Conservation (phyloP, 768 basidiomycete genomes). For the Agrocybe chaxingu region DNA sequence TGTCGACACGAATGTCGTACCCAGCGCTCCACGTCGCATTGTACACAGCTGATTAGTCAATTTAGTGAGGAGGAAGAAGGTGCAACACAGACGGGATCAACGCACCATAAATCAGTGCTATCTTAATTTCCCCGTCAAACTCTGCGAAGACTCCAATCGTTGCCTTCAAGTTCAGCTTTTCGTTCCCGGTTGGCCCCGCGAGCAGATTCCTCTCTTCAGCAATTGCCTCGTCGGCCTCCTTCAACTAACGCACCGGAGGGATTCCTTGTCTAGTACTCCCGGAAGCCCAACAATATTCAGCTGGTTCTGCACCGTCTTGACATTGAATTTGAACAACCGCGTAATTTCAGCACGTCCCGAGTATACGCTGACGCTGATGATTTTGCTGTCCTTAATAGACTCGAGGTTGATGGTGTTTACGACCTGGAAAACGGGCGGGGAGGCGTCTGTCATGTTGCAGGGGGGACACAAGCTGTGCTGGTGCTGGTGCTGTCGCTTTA, state of each 20-base stretch:
- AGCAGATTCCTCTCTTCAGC: conserved; percentile 19
- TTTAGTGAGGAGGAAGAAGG: not conserved
- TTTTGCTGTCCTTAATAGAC: conserved; percentile 30
- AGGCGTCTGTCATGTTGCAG: too few species aligned
- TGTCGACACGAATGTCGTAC: conserved; percentile 42
- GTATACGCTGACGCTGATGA: conserved; percentile 37
- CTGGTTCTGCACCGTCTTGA: conserved; percentile 38
- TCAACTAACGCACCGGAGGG: conserved; percentile 33
- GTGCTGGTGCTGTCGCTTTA: too few species aligned
- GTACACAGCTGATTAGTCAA: conserved; percentile 26
- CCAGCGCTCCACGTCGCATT: conserved; percentile 34
- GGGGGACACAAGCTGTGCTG: too few species aligned
- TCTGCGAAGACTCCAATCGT: conserved; percentile 35
- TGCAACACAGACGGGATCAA: not conserved
- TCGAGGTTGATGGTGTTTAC: conserved; percentile 26
- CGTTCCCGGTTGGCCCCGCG: conserved; percentile 13
- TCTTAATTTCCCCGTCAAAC: conserved; percentile 31
- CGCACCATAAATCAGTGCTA: conserved; percentile 38
- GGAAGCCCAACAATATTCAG: conserved; percentile 38
- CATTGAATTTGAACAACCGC: conserved; percentile 33
- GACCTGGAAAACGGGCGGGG: not conserved
- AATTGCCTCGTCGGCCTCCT: conserved; percentile 20
- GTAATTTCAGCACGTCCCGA: conserved; percentile 39
- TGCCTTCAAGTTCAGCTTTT: conserved; percentile 25
- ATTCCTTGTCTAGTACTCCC: conserved; percentile 32